These are phyloP conservation scores for Clitocybe nebularis DNA, from an alignment of 1,284 basidiomycete species.

Conservation along the genomic window DNA sequence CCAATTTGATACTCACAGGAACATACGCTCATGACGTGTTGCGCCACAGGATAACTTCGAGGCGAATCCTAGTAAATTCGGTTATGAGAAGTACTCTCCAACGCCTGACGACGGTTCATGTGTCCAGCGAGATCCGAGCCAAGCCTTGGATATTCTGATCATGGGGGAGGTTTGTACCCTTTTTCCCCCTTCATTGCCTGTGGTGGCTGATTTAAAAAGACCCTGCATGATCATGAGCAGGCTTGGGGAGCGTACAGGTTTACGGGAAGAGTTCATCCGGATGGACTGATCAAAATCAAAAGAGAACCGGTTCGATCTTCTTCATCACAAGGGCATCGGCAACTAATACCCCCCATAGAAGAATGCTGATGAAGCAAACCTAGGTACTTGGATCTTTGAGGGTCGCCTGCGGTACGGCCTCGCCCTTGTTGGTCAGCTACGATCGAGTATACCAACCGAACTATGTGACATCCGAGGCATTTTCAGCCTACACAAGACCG, in stretches of 20 bases:
- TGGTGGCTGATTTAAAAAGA: constrained; percentile 26
- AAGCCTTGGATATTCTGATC: constrained; percentile 31
- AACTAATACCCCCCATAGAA: constrained; percentile 24
- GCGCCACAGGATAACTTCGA: constrained; percentile 13
- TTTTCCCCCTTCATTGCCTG: not conserved
- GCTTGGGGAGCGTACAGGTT: constrained; percentile 46
- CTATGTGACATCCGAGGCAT: constrained; percentile 38
- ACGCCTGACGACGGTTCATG: constrained; percentile 5
- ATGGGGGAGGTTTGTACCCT: constrained; percentile 33
- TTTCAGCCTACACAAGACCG: constrained; percentile 47
- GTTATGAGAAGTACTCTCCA: constrained; percentile 24
- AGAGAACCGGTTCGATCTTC: constrained; percentile 36
- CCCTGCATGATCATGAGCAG: constrained; percentile 38
- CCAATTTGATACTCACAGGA: constrained; percentile 7
- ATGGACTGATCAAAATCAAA: constrained; percentile 38
- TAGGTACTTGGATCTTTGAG: constrained; percentile 41
- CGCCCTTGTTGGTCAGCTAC: constrained; percentile 40
- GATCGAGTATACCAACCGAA: constrained; percentile 22
- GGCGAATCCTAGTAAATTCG: constrained; percentile 17
- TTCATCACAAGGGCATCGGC: constrained; percentile 5
- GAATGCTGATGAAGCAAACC: constrained; percentile 23
- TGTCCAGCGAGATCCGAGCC: constrained; percentile 13
- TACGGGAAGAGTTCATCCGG: constrained; percentile 33
- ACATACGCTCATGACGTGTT: not conserved
- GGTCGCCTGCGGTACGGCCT: constrained; percentile 36